Percentiles rank a stretch among this genome's conserved stretches.
These are phyloP conservation scores for Mucor mucedo DNA, from an alignment of 371 early-diverging fungal genomes.

Conservation along the genomic window DNA sequence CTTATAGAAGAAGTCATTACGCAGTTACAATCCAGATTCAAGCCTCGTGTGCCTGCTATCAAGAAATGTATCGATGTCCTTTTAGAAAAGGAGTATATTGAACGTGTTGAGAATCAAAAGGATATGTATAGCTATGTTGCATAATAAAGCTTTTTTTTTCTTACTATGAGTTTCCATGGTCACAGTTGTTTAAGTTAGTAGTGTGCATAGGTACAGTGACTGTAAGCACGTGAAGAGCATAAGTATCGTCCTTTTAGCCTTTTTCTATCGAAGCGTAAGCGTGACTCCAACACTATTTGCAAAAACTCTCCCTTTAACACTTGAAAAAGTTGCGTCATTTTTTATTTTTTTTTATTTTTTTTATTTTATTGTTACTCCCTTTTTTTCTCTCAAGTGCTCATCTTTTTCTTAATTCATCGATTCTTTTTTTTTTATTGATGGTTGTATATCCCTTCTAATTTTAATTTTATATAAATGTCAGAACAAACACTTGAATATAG, in stretches of 20 bases:
- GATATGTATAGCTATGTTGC: conserved; percentile 90
- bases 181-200: too few relatives aligned
- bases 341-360: not conserved
- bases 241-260: not conserved
- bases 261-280: not conserved
- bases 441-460: too few relatives aligned
- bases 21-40: conserved; percentile 89
- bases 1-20: conserved; percentile 90
- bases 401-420: not conserved
- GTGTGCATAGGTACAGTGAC: too few relatives aligned
- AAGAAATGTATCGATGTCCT: conserved; percentile 96
- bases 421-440: not conserved
- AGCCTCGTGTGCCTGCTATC: conserved; percentile 90
- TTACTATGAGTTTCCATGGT: not conserved
- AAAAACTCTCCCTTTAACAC: not conserved
- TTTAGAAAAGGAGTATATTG: conserved; percentile 94
- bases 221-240: too few relatives aligned
- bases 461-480: conserved; percentile 31
- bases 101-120: conserved; percentile 84
- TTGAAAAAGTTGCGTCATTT: not conserved
- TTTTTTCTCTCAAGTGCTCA: not conserved
- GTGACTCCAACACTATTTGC: too few relatives aligned
- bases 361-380: not conserved
- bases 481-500: conserved; percentile 61
- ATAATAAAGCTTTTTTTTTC: conserved; percentile 33